A percentile compares a stretch with the other conserved stretches of the same genome.
Evolutionary conservation across 352 stramenopile genomes (phyloP).

Genomic region (Phytophthora rubi): DNA sequence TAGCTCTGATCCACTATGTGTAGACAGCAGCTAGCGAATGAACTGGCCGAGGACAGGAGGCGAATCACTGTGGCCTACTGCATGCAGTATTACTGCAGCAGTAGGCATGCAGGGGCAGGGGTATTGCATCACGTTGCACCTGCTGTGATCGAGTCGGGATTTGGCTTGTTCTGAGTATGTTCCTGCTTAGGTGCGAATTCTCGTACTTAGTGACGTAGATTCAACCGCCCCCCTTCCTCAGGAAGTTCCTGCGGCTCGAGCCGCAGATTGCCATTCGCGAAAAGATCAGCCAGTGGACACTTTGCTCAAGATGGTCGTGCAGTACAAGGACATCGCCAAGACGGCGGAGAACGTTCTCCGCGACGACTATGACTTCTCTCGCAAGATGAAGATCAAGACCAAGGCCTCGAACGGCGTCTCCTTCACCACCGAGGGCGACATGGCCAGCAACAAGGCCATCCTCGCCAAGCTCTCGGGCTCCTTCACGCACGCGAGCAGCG

Average conservation of each 20-base stretch:
- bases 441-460: conserved; percentile 89
- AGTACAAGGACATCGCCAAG: conserved; percentile 90
- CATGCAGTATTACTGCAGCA: too few species aligned
- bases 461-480: conserved; percentile 80
- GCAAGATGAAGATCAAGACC: conserved; percentile 93
- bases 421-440: conserved; percentile 89
- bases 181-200: conserved; percentile 7
- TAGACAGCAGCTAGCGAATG: not conserved
- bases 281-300: conserved; percentile 51
- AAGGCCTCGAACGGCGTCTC: conserved; percentile 85
- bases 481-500: conserved; percentile 69
- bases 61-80: not conserved
- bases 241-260: conserved; percentile 12
- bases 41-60: not conserved
- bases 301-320: conserved; percentile 54
- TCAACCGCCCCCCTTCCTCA: conserved; percentile 23
- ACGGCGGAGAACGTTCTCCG: conserved; percentile 85
- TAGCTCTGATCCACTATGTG: not conserved
- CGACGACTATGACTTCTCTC: conserved; percentile 91
- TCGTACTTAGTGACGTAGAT: conserved; percentile 50
- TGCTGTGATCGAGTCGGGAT: conserved; percentile 5
- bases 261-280: conserved; percentile 53
- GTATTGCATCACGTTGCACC: conserved; percentile 31
- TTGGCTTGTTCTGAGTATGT: conserved; percentile 24
- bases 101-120: conserved; percentile 10